A percentile compares a stretch with the other conserved stretches of the same genome.
Conservation (phyloP, 2,329 filamentous ascomycete species). For the Colletotrichum nymphaeae region DNA sequence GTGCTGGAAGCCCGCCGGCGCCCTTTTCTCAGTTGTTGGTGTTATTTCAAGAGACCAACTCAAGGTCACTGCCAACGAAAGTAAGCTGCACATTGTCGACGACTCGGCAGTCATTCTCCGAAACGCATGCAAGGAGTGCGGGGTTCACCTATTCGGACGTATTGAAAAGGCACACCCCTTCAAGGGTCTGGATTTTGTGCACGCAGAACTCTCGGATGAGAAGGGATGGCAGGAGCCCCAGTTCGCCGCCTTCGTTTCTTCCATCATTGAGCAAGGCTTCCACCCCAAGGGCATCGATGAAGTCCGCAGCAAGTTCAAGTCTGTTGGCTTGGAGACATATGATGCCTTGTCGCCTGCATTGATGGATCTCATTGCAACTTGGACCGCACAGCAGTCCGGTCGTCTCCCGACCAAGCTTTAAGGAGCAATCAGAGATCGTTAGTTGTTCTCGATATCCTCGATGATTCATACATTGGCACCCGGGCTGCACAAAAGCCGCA, state of each 20-base stretch:
- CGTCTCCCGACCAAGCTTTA: constrained; percentile 31
- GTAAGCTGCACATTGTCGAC: constrained; percentile 70
- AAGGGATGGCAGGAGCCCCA: constrained; percentile 79
- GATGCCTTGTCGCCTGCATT: constrained; percentile 70
- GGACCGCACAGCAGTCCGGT: constrained; percentile 61
- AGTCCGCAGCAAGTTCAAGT: constrained; percentile 64
- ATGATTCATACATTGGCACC: neutral
- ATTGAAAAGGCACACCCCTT: constrained; percentile 75
- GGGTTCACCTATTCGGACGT: constrained; percentile 72
- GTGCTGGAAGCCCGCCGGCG: constrained; percentile 75
- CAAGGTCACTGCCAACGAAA: constrained; percentile 65
- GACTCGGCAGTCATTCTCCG: constrained; percentile 68
- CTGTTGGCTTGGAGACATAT: constrained; percentile 69
- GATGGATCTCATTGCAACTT: constrained; percentile 72
- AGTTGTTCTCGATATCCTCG: neutral
- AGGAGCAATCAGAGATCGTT: neutral
- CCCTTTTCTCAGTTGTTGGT: constrained; percentile 73
- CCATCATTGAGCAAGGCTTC: constrained; percentile 76
- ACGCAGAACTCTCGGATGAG: constrained; percentile 68
- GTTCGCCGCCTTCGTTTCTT: constrained; percentile 76
- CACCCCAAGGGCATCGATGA: constrained; percentile 64
- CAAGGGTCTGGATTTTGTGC: constrained; percentile 77
- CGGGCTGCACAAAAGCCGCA: neutral
- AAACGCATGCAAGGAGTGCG: constrained; percentile 70
- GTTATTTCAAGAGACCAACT: constrained; percentile 69